Conservation (phyloP, 2,329 filamentous ascomycete genomes). For the Ilyonectria robusta region DNA sequence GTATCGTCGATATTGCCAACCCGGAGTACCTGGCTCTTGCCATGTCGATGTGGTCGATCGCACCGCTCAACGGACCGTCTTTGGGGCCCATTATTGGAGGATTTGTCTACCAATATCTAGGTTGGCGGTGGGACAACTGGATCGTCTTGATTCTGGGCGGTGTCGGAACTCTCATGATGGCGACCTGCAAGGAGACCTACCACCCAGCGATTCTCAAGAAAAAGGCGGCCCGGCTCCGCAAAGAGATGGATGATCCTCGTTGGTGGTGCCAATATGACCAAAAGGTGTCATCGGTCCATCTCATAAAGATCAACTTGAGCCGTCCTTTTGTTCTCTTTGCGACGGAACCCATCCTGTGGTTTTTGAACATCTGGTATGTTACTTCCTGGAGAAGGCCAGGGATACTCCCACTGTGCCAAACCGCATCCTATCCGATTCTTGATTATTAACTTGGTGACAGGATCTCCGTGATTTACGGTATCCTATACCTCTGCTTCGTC, state of each 20-base stretch:
- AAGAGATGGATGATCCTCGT: conserved; percentile 77
- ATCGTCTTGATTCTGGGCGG: conserved; percentile 81
- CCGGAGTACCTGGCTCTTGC: conserved; percentile 86
- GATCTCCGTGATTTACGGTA: conserved; percentile 87
- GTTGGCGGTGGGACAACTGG: conserved; percentile 93
- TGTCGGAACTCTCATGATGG: conserved; percentile 70
- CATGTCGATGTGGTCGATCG: conserved; percentile 87
- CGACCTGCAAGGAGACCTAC: conserved; percentile 81
- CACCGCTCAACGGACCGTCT: conserved; percentile 82
- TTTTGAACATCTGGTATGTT: conserved; percentile 75
- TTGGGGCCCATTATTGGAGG: conserved; percentile 74
- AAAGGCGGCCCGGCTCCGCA: conserved; percentile 74
- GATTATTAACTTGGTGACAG: conserved; percentile 54
- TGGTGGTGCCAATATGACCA: conserved; percentile 89
- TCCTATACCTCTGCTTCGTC: conserved; percentile 91
- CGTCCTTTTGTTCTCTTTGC: conserved; percentile 83
- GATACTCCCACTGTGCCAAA: neutral
- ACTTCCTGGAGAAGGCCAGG: neutral
- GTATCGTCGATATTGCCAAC: conserved; percentile 84
- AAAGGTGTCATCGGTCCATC: conserved; percentile 71
- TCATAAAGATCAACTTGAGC: conserved; percentile 82
- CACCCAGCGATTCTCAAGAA: conserved; percentile 77
- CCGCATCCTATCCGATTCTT: neutral
- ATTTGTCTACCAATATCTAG: conserved; percentile 78
- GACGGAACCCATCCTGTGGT: conserved; percentile 85